phyloP scores from a whole-genome alignment of 2,329 filamentous ascomycete species.

The Beauveria varroae region DNA sequence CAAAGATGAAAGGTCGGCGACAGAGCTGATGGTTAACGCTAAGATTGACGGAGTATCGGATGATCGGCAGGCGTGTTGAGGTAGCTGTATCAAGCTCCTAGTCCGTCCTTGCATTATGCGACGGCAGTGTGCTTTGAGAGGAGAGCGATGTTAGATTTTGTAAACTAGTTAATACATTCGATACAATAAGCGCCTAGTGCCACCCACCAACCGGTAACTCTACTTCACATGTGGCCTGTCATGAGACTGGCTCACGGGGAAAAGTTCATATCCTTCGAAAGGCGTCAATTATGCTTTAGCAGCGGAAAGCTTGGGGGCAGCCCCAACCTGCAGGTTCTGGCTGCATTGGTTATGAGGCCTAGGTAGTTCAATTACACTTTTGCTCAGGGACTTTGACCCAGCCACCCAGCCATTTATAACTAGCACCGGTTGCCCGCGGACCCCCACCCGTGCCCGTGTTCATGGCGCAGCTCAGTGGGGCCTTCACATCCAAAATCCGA shows the following conservation, averaged over 20 bases:
- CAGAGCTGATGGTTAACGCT: background rate
- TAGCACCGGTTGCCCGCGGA: background rate
- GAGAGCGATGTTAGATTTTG: conserved; percentile 11
- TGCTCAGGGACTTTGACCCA: too few species aligned
- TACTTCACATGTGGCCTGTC: background rate
- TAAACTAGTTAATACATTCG: conserved; percentile 15
- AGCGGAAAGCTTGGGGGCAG: too few species aligned
- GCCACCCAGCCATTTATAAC: too few species aligned
- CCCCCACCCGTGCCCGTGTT: background rate
- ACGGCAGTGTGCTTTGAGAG: background rate
- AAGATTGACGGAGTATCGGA: background rate
- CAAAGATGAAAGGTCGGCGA: background rate
- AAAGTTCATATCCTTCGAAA: too few species aligned
- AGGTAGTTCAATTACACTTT: too few species aligned
- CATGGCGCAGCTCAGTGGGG: conserved; percentile 1
- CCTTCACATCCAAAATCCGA: background rate
- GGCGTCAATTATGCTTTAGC: too few species aligned
- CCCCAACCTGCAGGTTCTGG: too few species aligned
- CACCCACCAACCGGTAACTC: too few species aligned
- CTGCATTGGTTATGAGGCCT: too few species aligned
- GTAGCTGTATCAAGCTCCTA: background rate
- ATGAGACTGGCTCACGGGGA: too few species aligned
- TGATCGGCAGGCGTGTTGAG: background rate
- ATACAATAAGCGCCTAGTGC: background rate
- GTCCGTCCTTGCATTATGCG: background rate